Percentiles rank a stretch among this genome's conserved stretches.
Conservation (phyloP, 192 early-diverging fungal species). For the Coemansia sp. region DNA sequence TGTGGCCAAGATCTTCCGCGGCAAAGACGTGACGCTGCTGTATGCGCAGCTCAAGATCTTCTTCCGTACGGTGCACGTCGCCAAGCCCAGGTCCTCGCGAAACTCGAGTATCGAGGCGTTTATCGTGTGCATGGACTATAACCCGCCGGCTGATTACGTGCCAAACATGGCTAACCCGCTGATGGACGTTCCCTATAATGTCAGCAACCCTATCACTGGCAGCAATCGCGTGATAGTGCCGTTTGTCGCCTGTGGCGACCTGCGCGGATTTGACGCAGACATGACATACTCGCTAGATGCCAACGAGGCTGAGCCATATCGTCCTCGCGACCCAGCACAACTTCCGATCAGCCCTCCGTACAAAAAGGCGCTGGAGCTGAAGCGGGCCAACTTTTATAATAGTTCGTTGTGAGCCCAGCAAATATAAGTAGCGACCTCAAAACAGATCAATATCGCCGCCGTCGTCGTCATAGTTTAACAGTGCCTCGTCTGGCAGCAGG, state of each 20-base stretch:
- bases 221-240: slow-evolving; percentile 83
- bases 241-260: slow-evolving; percentile 91
- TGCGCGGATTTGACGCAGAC: slow-evolving; percentile 88
- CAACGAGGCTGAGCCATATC: slow-evolving; percentile 47
- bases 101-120: slow-evolving; percentile 95
- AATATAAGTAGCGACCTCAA: background rate
- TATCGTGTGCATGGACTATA: slow-evolving; percentile 90
- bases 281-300: slow-evolving; percentile 77
- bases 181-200: slow-evolving; percentile 79
- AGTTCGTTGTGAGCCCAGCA: slow-evolving; percentile 25
- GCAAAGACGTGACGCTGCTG: slow-evolving; percentile 91
- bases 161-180: slow-evolving; percentile 92
- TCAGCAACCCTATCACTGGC: slow-evolving; percentile 66
- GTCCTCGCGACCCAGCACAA: slow-evolving; percentile 73
- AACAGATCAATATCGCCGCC: background rate
- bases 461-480: slow-evolving; percentile 2
- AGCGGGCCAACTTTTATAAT: slow-evolving; percentile 76
- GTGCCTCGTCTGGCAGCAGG: background rate
- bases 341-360: slow-evolving; percentile 90
- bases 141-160: slow-evolving; percentile 80
- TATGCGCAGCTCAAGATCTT: slow-evolving; percentile 92
- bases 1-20: slow-evolving; percentile 98
- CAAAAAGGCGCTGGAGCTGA: slow-evolving; percentile 76
- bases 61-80: slow-evolving; percentile 88
- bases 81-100: slow-evolving; percentile 93